Conservation (phyloP, 371 early-diverging fungal genomes). For the Mycotypha africana region DNA sequence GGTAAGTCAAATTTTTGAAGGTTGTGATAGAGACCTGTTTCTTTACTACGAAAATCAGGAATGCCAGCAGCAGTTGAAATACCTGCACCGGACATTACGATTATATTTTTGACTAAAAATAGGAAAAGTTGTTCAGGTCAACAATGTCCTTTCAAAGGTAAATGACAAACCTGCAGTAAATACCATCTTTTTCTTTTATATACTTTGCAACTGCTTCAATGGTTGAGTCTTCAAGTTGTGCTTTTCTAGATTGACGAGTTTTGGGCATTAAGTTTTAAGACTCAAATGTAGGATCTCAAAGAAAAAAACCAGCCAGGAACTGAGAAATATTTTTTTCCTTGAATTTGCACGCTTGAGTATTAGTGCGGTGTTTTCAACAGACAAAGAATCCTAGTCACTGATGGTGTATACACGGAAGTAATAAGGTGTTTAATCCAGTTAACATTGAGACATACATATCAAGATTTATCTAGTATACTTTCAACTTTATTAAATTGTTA, state of each 20-base stretch:
- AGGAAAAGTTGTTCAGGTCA: background rate
- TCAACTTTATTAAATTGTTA: too few relatives aligned
- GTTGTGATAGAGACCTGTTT: conserved; percentile 91
- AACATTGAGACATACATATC: too few relatives aligned
- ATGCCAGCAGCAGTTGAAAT: conserved; percentile 92
- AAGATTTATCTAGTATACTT: too few relatives aligned
- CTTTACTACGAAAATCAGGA: conserved; percentile 89
- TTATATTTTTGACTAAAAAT: conserved; percentile 60
- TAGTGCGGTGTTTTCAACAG: too few relatives aligned
- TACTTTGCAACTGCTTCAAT: conserved; percentile 25
- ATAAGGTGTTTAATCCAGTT: too few relatives aligned
- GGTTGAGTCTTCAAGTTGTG: conserved; percentile 11
- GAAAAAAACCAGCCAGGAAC: background rate
- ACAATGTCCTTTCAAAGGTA: background rate
- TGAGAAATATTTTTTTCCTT: background rate
- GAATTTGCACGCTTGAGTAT: background rate
- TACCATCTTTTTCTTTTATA: conserved; percentile 26
- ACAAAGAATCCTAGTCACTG: too few relatives aligned
- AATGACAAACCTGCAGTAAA: background rate
- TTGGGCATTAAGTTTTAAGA: conserved; percentile 7
- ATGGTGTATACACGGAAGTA: too few relatives aligned
- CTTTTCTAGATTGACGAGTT: conserved; percentile 9
- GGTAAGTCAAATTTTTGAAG: conserved; percentile 82
- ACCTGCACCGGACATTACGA: conserved; percentile 94
- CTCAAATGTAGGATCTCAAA: background rate